Evolutionary conservation across 164 flowering plant genomes (phyloP).

Genomic region (Umbilicus rupestris): DNA sequence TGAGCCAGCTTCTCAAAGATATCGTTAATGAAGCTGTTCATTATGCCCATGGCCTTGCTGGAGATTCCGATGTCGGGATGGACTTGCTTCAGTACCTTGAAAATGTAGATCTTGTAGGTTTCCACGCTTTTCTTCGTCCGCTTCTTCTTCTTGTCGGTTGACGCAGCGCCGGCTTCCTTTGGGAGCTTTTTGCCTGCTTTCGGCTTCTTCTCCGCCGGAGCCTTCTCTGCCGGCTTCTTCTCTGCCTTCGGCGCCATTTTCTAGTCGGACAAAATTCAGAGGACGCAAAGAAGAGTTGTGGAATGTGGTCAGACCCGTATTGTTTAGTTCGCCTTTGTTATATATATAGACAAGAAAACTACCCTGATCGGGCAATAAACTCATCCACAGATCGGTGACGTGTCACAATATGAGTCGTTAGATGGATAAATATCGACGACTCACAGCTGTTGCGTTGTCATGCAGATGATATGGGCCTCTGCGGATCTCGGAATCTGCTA

Average conservation of each 20-base stretch:
- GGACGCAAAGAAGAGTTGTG: too few relatives aligned
- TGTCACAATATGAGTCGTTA: too few relatives aligned
- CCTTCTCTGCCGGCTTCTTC: neutral
- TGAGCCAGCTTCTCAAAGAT: conserved; percentile 3
- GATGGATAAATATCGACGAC: too few relatives aligned
- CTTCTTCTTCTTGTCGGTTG: conserved; percentile 6
- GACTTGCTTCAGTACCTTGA: conserved; percentile 4
- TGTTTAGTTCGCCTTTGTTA: too few relatives aligned
- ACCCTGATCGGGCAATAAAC: too few relatives aligned
- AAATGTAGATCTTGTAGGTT: conserved; percentile 5
- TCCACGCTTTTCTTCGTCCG: conserved; percentile 4
- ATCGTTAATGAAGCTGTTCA: conserved; percentile 1
- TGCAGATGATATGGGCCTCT: too few relatives aligned
- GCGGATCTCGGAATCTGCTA: too few relatives aligned
- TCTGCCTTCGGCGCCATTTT: neutral
- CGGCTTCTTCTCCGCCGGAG: neutral
- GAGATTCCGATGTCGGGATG: conserved; percentile 5
- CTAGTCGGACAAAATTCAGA: neutral
- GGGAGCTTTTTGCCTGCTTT: conserved; percentile 5
- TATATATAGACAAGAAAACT: too few relatives aligned
- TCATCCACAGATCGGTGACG: too few relatives aligned
- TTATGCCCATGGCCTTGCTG: neutral
- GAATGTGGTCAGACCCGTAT: too few relatives aligned
- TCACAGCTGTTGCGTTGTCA: too few relatives aligned
- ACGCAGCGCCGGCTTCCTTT: neutral